Conservation (phyloP, 495 filamentous ascomycete genomes). For the Daldinia decipiens region DNA sequence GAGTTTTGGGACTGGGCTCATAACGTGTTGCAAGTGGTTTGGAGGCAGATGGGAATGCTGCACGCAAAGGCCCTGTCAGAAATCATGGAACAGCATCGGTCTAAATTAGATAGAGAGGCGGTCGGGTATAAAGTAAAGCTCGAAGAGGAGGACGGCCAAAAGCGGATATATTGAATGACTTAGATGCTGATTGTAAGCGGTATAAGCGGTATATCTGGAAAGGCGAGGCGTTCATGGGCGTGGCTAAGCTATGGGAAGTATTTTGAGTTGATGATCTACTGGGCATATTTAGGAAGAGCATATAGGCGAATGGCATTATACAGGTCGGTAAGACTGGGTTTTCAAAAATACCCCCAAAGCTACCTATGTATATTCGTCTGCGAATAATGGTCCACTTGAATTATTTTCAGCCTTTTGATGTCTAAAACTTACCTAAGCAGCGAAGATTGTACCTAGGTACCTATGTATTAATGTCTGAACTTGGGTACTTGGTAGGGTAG, state of each 20-base stretch:
- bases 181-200: neutral
- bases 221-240: slow-evolving; percentile 36
- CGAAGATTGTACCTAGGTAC: too few species aligned
- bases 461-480: too few species aligned
- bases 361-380: neutral
- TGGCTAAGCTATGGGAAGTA: slow-evolving; percentile 14
- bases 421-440: too few species aligned
- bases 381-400: neutral
- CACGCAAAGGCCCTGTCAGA: slow-evolving; percentile 53
- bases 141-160: slow-evolving; percentile 22
- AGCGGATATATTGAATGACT: slow-evolving; percentile 1
- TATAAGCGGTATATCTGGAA: slow-evolving; percentile 6
- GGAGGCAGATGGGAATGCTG: slow-evolving; percentile 58
- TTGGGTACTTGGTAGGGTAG: too few species aligned
- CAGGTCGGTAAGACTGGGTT: slow-evolving; percentile 11
- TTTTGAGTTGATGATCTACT: slow-evolving; percentile 5
- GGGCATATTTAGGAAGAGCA: slow-evolving; percentile 14
- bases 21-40: slow-evolving; percentile 53
- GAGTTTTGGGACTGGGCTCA: slow-evolving; percentile 53
- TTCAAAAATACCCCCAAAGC: slow-evolving; percentile 3
- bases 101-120: slow-evolving; percentile 25
- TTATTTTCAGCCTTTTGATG: too few species aligned
- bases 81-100: slow-evolving; percentile 46
- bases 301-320: slow-evolving; percentile 24
- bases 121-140: slow-evolving; percentile 12